Base-by-base conservation (phyloP, 1,284 basidiomycete genomes). In the Xanthoconium separans region DNA sequence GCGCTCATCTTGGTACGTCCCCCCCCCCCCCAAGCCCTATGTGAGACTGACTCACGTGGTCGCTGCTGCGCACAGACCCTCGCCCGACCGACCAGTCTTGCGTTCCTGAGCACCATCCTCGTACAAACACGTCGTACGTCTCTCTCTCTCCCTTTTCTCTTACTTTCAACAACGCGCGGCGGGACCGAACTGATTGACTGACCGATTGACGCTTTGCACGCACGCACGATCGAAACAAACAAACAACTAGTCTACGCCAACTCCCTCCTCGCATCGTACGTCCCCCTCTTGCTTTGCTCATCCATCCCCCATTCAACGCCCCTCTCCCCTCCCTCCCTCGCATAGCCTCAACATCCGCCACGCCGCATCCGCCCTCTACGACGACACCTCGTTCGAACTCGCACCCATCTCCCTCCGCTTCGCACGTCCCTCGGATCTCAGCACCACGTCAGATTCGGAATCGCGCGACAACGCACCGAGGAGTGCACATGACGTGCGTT, bases 201-300 rank as follows among this genome's bases (percentile, higher is more conserved):
- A 24, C 24, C 24, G 24, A 24, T 24, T 6, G 24, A 24, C 24
- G 24, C 33, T 15, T 16, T 0, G 12, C 15, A 4, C 15, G 3
- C 37, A 39, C 39, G n/a, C n/a, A n/a, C n/a, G n/a, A n/a, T n/a
- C n/a, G n/a, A n/a, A n/a, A n/a, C n/a, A n/a, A n/a, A n/a, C n/a
- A n/a, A n/a, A n/a, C n/a, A n/a, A n/a, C n/a, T n/a, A n/a, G n/a
- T n/a, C n/a, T n/a, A n/a, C 9, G 64, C 65, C 47, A 67, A 67
- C 46, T 68, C 65, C 18, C 62, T 67, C 34, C 62, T 67, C 29
- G 57, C 64, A 40, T 67, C 65, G 65, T 69, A 30, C 46, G 65
- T 57, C 6, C 29, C 31, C n/a, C 27, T 1, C 8, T n/a, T 10
- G 18, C 12, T 37, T 12, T 1, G 1, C 6, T 2, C 42, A 1